phyloP scores from a whole-genome alignment of 2,329 filamentous ascomycete species.

The Pezicula radicicola region DNA sequence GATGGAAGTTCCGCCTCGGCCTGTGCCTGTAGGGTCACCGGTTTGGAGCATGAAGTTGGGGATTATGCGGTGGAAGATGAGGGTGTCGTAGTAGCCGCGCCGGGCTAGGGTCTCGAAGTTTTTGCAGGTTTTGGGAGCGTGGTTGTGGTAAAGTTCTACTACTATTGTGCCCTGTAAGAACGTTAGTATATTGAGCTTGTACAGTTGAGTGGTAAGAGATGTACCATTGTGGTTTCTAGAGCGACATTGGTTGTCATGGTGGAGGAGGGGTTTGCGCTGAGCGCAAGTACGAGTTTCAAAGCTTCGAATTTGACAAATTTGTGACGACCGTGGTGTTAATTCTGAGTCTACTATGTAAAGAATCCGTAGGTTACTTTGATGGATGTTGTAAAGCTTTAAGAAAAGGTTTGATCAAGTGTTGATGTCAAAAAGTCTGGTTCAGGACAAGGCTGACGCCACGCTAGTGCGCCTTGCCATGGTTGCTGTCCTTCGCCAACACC shows the following conservation, averaged over 20 bases:
- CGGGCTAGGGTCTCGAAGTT: slow-evolving; percentile 82
- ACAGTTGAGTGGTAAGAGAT: slow-evolving; percentile 6
- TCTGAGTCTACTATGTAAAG: not conserved
- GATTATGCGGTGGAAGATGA: slow-evolving; percentile 92
- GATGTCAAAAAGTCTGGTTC: not conserved
- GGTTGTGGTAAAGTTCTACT: slow-evolving; percentile 84
- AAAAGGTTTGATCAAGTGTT: not conserved
- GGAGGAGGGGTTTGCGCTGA: slow-evolving; percentile 8
- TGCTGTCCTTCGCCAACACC: not conserved
- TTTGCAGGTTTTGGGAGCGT: slow-evolving; percentile 83
- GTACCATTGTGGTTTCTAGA: slow-evolving; percentile 83
- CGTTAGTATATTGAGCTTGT: not conserved
- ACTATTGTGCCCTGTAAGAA: slow-evolving; percentile 69
- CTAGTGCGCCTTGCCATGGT: not conserved
- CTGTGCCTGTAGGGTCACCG: slow-evolving; percentile 91
- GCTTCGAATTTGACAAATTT: not conserved
- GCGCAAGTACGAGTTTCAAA: not conserved
- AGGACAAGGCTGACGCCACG: slow-evolving; percentile 16
- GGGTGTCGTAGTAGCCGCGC: slow-evolving; percentile 83
- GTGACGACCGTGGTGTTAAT: not conserved
- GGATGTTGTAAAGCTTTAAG: not conserved
- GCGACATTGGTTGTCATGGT: slow-evolving; percentile 74
- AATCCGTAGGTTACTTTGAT: not conserved
- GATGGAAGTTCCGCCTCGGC: slow-evolving; percentile 83
- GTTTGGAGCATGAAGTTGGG: slow-evolving; percentile 95